Conservation (phyloP, 192 early-diverging fungal genomes). For the Umbelopsis sp. region DNA sequence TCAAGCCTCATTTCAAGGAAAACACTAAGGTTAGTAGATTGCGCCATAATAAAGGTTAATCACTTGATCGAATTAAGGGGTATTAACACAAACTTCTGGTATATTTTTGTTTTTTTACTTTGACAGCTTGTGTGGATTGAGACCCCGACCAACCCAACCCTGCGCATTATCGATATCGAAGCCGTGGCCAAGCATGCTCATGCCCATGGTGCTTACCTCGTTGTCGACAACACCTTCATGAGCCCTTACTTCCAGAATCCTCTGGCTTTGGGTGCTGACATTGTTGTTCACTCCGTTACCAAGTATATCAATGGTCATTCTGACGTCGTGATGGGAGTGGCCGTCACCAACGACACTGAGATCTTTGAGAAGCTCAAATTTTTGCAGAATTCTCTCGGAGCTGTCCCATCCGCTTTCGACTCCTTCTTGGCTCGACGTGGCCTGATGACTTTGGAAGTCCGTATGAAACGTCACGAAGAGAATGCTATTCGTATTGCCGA, state of each 20-base stretch:
- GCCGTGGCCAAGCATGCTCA: conserved; percentile 69
- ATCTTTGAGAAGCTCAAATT: conserved; percentile 81
- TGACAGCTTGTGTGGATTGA: conserved; percentile 78
- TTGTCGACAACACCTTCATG: conserved; percentile 90
- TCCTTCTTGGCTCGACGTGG: conserved; percentile 95
- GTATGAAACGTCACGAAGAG: conserved; percentile 88
- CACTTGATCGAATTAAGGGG: neutral
- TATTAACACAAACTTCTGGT: neutral
- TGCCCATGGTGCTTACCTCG: conserved; percentile 63
- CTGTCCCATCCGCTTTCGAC: conserved; percentile 95
- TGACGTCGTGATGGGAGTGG: conserved; percentile 97
- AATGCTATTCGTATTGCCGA: conserved; percentile 88
- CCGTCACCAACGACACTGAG: conserved; percentile 76
- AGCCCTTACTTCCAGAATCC: conserved; percentile 91
- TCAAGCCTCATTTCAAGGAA: conserved; percentile 62
- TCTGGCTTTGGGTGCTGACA: conserved; percentile 90
- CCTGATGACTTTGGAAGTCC: conserved; percentile 92
- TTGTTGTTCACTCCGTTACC: conserved; percentile 97
- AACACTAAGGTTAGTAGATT: conserved; percentile 63
- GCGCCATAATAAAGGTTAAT: conserved; percentile 3
- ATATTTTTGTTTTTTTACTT: conserved; percentile 17
- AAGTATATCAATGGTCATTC: conserved; percentile 99
- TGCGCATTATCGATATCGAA: conserved; percentile 79
- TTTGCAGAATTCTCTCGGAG: conserved; percentile 97
- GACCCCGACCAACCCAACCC: conserved; percentile 88